Conservation (phyloP, 768 basidiomycete genomes). For the Mycena epipterygia region DNA sequence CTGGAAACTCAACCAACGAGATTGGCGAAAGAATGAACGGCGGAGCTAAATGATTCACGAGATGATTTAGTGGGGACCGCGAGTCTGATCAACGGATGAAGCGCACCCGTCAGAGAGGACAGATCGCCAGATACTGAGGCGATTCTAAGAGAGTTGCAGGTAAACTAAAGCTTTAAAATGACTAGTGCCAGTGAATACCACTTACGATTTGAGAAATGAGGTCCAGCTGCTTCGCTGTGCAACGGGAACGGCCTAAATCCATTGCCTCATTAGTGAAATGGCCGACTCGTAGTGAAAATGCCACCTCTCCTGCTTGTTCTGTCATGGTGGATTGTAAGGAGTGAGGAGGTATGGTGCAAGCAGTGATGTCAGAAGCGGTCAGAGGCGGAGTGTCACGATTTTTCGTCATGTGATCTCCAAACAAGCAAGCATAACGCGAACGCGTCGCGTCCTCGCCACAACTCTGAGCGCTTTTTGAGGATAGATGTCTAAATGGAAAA, state of each 20-base stretch:
- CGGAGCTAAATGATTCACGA: too few relatives aligned
- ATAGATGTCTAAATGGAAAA: too few relatives aligned
- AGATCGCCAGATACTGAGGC: constrained; percentile 91
- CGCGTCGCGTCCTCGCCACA: too few relatives aligned
- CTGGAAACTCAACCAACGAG: constrained; percentile 90
- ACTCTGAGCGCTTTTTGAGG: too few relatives aligned
- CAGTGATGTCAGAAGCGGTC: too few relatives aligned
- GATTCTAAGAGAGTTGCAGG: constrained; percentile 62
- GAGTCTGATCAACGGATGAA: too few relatives aligned
- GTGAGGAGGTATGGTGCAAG: neutral
- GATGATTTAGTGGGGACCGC: too few relatives aligned
- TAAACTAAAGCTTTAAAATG: constrained; percentile 24
- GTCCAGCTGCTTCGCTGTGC: constrained; percentile 91
- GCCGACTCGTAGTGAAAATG: neutral
- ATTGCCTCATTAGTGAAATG: neutral
- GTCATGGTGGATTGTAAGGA: constrained; percentile 19
- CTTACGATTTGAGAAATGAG: constrained; percentile 89
- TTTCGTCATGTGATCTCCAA: neutral
- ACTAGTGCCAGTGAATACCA: constrained; percentile 7
- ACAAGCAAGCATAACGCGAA: neutral
- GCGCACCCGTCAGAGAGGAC: constrained; percentile 74
- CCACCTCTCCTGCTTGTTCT: constrained; percentile 32
- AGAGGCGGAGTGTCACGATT: neutral
- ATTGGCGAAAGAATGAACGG: constrained; percentile 89
- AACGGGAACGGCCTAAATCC: constrained; percentile 75